Evolutionary conservation across 495 filamentous ascomycete species (phyloP).

Genomic region (Penicillium malachiteum): DNA sequence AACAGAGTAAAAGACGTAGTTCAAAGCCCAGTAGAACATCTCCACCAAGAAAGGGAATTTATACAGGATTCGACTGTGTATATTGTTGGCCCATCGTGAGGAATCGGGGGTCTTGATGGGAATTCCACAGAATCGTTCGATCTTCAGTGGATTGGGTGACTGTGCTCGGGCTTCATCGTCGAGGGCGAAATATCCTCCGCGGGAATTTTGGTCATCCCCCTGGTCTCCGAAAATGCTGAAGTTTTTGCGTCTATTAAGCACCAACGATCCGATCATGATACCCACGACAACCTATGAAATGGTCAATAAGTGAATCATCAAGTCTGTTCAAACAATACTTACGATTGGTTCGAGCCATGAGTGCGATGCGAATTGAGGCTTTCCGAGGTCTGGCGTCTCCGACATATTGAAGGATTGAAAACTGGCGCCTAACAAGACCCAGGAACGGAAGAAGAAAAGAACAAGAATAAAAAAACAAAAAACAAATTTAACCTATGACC

Average conservation of each 20-base stretch:
- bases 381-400: slow-evolving; percentile 26
- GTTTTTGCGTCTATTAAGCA: slow-evolving; percentile 52
- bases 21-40: slow-evolving; percentile 72
- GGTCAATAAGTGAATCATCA: background rate
- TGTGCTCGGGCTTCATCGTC: slow-evolving; percentile 27
- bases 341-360: slow-evolving; percentile 62
- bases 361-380: slow-evolving; percentile 34
- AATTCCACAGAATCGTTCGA: slow-evolving; percentile 40
- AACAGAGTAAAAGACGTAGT: slow-evolving; percentile 62
- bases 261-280: slow-evolving; percentile 58
- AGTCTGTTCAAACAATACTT: slow-evolving; percentile 15
- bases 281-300: slow-evolving; percentile 52
- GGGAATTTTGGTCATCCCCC: slow-evolving; percentile 24
- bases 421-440: background rate
- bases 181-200: slow-evolving; percentile 18
- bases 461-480: background rate
- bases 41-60: slow-evolving; percentile 56
- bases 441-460: background rate
- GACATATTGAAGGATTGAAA: no score
- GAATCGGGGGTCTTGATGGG: slow-evolving; percentile 56
- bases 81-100: slow-evolving; percentile 52
- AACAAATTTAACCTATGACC: background rate
- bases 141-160: slow-evolving; percentile 23
- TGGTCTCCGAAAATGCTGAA: slow-evolving; percentile 42
- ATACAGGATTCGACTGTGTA: slow-evolving; percentile 54